Evolutionary conservation across 768 basidiomycete species (phyloP).

Genomic region (Rubroboletus satanas): DNA sequence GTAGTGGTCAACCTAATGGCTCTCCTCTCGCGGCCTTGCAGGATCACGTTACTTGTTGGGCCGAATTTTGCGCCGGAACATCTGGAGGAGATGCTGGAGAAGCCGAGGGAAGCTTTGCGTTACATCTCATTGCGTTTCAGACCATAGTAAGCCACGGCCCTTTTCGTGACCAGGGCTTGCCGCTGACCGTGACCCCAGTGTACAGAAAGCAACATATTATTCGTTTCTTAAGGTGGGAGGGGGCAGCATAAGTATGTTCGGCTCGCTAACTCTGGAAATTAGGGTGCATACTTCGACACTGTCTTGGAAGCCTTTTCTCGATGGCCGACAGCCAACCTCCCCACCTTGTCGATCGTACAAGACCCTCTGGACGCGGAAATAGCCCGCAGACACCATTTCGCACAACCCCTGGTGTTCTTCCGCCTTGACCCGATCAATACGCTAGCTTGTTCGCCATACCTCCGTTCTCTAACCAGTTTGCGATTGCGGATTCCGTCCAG

Average conservation of each 20-base stretch:
- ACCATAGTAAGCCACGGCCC: conserved; percentile 61
- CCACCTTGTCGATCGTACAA: conserved; percentile 60
- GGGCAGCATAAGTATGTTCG: not conserved
- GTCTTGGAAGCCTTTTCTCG: conserved; percentile 55
- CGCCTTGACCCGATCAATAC: conserved; percentile 54
- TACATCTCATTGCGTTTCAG: conserved; percentile 69
- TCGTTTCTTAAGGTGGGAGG: conserved; percentile 67
- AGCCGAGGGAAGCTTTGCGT: conserved; percentile 44
- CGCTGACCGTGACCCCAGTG: conserved; percentile 32
- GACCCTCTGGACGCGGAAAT: conserved; percentile 50
- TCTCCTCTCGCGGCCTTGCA: conserved; percentile 48
- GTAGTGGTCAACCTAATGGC: conserved; percentile 66
- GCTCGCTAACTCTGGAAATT: not conserved
- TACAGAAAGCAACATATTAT: conserved; percentile 72
- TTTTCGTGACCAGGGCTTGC: not conserved
- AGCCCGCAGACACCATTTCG: conserved; percentile 44
- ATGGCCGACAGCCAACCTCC: conserved; percentile 51
- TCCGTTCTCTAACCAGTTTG: conserved; percentile 47
- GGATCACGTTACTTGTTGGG: conserved; percentile 65
- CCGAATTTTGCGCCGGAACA: conserved; percentile 78
- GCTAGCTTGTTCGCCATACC: conserved; percentile 43
- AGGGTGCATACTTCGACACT: conserved; percentile 85
- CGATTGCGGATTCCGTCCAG: conserved; percentile 71
- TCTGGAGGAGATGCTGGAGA: conserved; percentile 61
- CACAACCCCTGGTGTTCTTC: conserved; percentile 88